Percentiles rank a stretch among this genome's conserved stretches.
phyloP scores from a whole-genome alignment of 371 early-diverging fungal genomes.

The Syncephalis fuscata region DNA sequence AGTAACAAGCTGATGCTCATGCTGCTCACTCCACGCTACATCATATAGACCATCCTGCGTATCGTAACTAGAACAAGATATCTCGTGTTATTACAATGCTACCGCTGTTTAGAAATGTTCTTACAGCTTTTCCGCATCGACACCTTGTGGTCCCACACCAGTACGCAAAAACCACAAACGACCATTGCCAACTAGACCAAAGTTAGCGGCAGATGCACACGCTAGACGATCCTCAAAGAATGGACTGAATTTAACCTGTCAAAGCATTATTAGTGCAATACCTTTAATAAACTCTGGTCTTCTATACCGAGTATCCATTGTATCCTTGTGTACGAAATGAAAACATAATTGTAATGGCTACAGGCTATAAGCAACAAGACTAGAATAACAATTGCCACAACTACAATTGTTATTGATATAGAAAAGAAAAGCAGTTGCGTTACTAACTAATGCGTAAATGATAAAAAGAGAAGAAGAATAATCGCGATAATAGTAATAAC shows the following conservation, averaged over 20 bases:
- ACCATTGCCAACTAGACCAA: constrained; percentile 92
- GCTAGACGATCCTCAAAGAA: constrained; percentile 82
- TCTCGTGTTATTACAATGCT: background rate
- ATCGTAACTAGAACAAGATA: constrained; percentile 50
- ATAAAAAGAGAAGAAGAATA: too few species aligned
- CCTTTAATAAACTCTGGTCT: background rate
- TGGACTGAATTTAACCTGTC: constrained; percentile 75
- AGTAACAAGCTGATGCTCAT: constrained; percentile 84
- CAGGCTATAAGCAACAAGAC: too few species aligned
- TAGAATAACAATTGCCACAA: too few species aligned
- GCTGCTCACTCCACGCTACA: constrained; percentile 81
- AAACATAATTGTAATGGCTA: background rate
- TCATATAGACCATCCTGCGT: constrained; percentile 93
- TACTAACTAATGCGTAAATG: too few species aligned
- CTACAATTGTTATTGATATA: too few species aligned
- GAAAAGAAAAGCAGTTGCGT: too few species aligned
- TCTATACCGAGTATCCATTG: constrained; percentile 11
- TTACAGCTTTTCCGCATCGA: constrained; percentile 49
- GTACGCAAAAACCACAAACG: constrained; percentile 47
- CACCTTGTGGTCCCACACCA: constrained; percentile 29
- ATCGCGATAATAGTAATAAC: too few species aligned
- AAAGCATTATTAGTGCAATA: background rate
- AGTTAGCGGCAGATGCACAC: constrained; percentile 81
- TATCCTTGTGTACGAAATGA: constrained; percentile 9
- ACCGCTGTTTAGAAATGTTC: constrained; percentile 4